A percentile compares a stretch with the other conserved stretches of the same genome.
These are phyloP conservation scores for Lasiosphaeria miniovina DNA, from an alignment of 495 filamentous ascomycete genomes.

Conservation along the genomic window DNA sequence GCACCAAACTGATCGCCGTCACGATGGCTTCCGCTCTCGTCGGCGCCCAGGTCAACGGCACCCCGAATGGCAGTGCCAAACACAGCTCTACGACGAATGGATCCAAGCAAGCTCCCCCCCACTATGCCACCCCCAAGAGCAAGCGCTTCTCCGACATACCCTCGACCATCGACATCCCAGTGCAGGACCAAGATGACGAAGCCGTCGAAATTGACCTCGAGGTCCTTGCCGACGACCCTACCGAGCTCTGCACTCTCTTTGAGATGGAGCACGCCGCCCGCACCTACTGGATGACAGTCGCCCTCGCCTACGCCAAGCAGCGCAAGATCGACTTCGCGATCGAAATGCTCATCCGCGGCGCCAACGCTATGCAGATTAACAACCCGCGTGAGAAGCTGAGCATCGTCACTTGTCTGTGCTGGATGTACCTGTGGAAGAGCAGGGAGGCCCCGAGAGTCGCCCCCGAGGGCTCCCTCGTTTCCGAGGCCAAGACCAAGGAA, in stretches of 20 bases:
- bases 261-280: slow-evolving; percentile 87
- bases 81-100: slow-evolving; percentile 26
- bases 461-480: slow-evolving; percentile 54
- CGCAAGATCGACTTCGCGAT: slow-evolving; percentile 89
- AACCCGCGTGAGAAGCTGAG: slow-evolving; percentile 81
- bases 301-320: slow-evolving; percentile 96
- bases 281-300: slow-evolving; percentile 92
- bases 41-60: slow-evolving; percentile 29
- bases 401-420: slow-evolving; percentile 79
- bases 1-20: background rate
- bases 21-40: slow-evolving; percentile 30
- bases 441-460: slow-evolving; percentile 79
- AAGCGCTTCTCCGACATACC: slow-evolving; percentile 85
- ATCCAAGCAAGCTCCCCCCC: slow-evolving; percentile 1
- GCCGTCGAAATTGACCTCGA: slow-evolving; percentile 91
- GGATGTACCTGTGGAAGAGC: slow-evolving; percentile 90
- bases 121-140: slow-evolving; percentile 32
- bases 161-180: slow-evolving; percentile 83
- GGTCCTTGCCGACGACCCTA: slow-evolving; percentile 88
- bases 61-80: slow-evolving; percentile 14
- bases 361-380: slow-evolving; percentile 66
- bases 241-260: slow-evolving; percentile 87
- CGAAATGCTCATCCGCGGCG: slow-evolving; percentile 83
- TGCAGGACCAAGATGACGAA: slow-evolving; percentile 74
- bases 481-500: slow-evolving; percentile 85